Evolutionary conservation across 495 filamentous ascomycete species (phyloP), one percentile per base, ranked within the genome.

Genomic region (Pyronema omphalodes): DNA sequence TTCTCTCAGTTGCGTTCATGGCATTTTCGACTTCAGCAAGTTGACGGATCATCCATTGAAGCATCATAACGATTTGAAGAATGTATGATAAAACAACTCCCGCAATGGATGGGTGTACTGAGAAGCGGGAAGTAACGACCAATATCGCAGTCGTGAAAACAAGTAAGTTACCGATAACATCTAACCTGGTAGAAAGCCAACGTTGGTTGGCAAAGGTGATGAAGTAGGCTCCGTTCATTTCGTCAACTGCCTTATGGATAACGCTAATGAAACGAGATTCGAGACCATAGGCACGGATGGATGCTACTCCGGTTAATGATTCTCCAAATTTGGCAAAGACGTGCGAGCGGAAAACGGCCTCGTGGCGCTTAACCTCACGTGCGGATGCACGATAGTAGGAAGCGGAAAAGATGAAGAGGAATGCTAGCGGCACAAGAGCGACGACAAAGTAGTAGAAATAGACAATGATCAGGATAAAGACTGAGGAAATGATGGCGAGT

Each of bases 371-470:
- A 65, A 98, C 79, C 69, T 95, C 86, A 9, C 89, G 78, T 1
- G 89, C 88, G 4, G 88, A 94, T 2, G 88, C 72, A 43, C 89
- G 78, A 64, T 95, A 96, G 70, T 94, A 95, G 55, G 76, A 77
- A 1, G 88, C 78, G 1, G 88, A 83, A 50, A 93, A 76, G 11
- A 93, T 53, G 73, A 94, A 94, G 35, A 91, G 61, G 34, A 88
- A 53, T 53, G 84, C 74, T 9, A 95, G 73, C 3, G 91, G 89
- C 0, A 79, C 84, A 3, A 95, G 73, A 0, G 91, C 91, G 60
- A 95, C 84, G 48, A 82, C 84, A 59, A 94, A 96, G 57, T 88
- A 96, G 68, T 88, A 78, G 71, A 91, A 96, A 73, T 83, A 96
- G 7, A 81, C 79, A 56, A 95, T 91, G 65, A 93, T 93, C 47